Base-by-base conservation (phyloP, 2,329 filamentous ascomycete genomes). In the Verticillium isaacii region DNA sequence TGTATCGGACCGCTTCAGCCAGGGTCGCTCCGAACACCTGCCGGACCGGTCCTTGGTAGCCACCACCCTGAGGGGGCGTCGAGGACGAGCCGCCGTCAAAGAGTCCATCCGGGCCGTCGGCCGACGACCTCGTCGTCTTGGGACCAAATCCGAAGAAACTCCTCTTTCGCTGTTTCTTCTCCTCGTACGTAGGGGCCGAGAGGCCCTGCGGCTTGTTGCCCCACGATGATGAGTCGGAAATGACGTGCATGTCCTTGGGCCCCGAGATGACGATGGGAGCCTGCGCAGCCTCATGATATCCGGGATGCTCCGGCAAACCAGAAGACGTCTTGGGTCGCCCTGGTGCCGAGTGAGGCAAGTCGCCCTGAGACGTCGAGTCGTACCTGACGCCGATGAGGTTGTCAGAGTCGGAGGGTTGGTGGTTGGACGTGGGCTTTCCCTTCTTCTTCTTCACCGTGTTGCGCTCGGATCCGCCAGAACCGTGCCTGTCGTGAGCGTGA, bases 1-100 rank as follows among this genome's bases (percentile, higher is more conserved):
- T 93, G 71, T 85, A 91, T 63, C 91, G 87, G 8, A 97, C 93
- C 32, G 95, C 95, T 70, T 98, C 94, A 9, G 87, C 87, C 59
- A 99, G 78, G 5, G 92, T 86, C 36, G 91, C 89, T 2, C 95
- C 95, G 73, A 99, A 99, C 3, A 92, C 91, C 61, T 90, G 85
- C 41, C 88, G 83, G 15, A 88, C 76, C 0, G 86, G 82, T 17
- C 86, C 85, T 63, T 76, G 78, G 63, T 78, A 80, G 60, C 76
- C 74, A 64, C 71, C 75, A 12, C 41, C 41, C 39, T 78, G 76
- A 52, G 68, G 67, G 59, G 74, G 75, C 23, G 78, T 82, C 74
- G 75, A 78, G 36, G 77, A 77, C 23, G 75, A 78, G 15, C 74
- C 77, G 58, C 76, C 78, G 61, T 78, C 81, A 65, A 84, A 83